These are phyloP conservation scores for Phaeotremella fagi DNA, from an alignment of 768 basidiomycete genomes.

Conservation along the genomic window DNA sequence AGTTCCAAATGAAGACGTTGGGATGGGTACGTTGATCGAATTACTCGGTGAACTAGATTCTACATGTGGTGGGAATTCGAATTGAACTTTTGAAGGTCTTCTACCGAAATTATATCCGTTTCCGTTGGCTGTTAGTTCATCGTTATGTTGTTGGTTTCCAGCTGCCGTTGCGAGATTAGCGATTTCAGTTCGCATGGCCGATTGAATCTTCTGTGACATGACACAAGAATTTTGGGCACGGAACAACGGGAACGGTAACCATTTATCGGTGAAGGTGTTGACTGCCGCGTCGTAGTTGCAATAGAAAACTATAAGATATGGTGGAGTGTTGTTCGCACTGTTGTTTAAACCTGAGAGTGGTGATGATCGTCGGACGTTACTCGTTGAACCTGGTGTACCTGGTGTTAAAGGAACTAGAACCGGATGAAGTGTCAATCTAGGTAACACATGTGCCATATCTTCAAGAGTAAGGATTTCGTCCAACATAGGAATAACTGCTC, in stretches of 20 bases:
- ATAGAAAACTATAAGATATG: constrained; percentile 47
- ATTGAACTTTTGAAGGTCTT: constrained; percentile 47
- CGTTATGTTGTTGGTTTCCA: neutral
- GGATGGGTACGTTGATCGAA: neutral
- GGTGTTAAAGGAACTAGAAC: constrained; percentile 45
- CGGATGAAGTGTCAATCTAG: constrained; percentile 41
- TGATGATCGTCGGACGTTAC: neutral
- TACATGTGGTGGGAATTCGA: constrained; percentile 18
- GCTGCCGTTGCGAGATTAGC: neutral
- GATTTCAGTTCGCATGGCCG: constrained; percentile 11
- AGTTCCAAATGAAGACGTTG: neutral
- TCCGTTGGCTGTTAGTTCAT: neutral
- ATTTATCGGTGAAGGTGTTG: constrained; percentile 45
- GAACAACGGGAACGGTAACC: constrained; percentile 47
- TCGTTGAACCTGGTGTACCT: neutral
- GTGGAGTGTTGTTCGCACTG: constrained; percentile 17
- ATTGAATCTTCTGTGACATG: constrained; percentile 24
- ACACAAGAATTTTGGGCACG: constrained; percentile 47
- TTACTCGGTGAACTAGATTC: neutral
- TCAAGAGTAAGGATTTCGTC: constrained; percentile 40
- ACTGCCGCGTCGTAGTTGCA: constrained; percentile 45
- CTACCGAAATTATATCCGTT: constrained; percentile 6
- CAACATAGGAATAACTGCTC: constrained; percentile 45
- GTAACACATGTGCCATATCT: constrained; percentile 43
- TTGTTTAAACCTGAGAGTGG: neutral